A percentile compares a stretch with the other conserved stretches of the same genome.
Conservation (phyloP, 1,139 yeast species). For the Zygoascus meyerae region DNA sequence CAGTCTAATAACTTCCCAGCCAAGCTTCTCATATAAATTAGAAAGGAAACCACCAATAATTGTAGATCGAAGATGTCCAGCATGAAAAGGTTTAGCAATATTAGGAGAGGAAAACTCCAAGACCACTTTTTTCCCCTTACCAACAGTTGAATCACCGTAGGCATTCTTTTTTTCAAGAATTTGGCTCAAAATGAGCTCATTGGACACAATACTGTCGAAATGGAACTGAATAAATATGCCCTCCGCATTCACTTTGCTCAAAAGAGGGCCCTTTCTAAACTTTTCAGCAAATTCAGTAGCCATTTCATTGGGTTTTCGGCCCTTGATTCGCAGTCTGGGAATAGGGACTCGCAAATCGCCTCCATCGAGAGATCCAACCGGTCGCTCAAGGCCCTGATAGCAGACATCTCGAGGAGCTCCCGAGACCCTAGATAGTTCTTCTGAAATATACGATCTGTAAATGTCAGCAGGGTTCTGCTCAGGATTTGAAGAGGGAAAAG, state of each 20-base stretch:
- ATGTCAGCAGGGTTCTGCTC: conserved; percentile 70
- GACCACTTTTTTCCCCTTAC: conserved; percentile 63
- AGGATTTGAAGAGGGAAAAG: conserved; percentile 55
- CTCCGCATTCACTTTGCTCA: conserved; percentile 68
- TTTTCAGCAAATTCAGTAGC: conserved; percentile 74
- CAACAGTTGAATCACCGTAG: conserved; percentile 75
- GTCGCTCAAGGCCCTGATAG: conserved; percentile 84
- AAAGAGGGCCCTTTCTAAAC: conserved; percentile 49
- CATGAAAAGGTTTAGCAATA: conserved; percentile 98
- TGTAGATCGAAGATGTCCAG: conserved; percentile 97
- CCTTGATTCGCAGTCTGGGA: conserved; percentile 89
- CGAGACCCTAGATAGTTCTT: conserved; percentile 66
- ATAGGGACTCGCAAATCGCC: conserved; percentile 92
- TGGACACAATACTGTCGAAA: conserved; percentile 62
- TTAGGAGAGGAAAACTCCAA: conserved; percentile 97
- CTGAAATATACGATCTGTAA: conserved; percentile 82
- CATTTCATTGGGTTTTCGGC: conserved; percentile 73
- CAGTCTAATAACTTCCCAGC: conserved; percentile 85
- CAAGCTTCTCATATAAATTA: conserved; percentile 81
- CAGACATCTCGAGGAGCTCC: conserved; percentile 65
- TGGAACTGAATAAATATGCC: conserved; percentile 92
- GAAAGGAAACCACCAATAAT: conserved; percentile 96
- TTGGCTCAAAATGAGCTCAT: conserved; percentile 65
- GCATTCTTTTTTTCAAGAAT: conserved; percentile 49
- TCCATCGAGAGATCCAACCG: conserved; percentile 67